Base-by-base conservation (phyloP, 768 basidiomycete species). In the Termitomyces eurrhizus region DNA sequence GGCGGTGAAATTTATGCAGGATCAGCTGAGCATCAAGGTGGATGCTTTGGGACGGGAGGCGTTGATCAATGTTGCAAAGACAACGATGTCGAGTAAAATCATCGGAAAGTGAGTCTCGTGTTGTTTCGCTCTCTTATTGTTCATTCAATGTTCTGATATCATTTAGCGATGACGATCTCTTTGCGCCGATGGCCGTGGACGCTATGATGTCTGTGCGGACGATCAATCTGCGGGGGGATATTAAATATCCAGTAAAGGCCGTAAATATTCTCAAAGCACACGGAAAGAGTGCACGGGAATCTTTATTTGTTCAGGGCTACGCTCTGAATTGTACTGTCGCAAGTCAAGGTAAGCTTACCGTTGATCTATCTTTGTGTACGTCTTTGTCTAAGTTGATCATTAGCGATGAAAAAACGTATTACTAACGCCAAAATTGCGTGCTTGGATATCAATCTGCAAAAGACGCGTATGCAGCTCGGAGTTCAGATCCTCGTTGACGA, bases 201-300 rank as follows among this genome's bases (percentile, higher is more conserved):
- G 97, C 97, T 33, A 98, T 99, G 94, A 84, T 95, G 50, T 90
- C 97, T 4, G 97, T 99, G 58, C 95, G 89, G 78, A 95, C 94
- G 7, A 86, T 93, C 68, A 98, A 98, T 73, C 77, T 88, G 64
- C 86, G 94, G 56, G 97, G 97, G 35, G 97, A 99, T 72, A 89
- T 91, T 70, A 98, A 98, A 75, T 99, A 98, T 75, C 97, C 97
- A 6, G 97, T 99, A 62, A 98, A 99, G 76, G 97, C 97, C 5
- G 97, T 99, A 64, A 99, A 99, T 70, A 86, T 98, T 33, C 81
- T 99, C 67, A 99, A 99, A 75, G 97, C 97, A 2, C 97, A 99
- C 67, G 97, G 97, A 57, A 88, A 86, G 76, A 95, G 93, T 72
- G 93, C 97, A 26, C 83, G 95, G 65, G 97, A 99, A 73, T 98